Evolutionary conservation across 2,329 filamentous ascomycete species (phyloP).

Genomic region (Diplodia sapinea): DNA sequence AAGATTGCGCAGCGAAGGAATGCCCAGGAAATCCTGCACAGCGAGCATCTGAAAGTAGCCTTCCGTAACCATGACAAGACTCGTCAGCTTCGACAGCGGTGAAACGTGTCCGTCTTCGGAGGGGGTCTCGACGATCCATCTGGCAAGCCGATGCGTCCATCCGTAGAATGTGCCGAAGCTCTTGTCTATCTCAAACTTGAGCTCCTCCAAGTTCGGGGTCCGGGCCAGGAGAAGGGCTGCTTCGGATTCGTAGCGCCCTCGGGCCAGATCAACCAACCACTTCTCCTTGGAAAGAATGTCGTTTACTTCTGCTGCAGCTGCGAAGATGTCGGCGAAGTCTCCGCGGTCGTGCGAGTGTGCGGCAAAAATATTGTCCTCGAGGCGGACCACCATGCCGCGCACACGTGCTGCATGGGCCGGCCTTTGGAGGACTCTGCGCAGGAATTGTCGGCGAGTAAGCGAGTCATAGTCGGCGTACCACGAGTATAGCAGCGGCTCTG

Average conservation of each 20-base stretch:
- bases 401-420: conserved; percentile 4
- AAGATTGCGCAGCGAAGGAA: conserved; percentile 8
- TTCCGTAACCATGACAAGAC: conserved; percentile 12
- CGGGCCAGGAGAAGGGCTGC: conserved; percentile 9
- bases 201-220: conserved; percentile 5
- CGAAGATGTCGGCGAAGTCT: conserved; percentile 9
- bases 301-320: conserved; percentile 7
- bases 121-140: conserved; percentile 1
- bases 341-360: background rate
- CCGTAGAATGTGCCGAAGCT: conserved; percentile 15
- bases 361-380: conserved; percentile 13
- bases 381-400: background rate
- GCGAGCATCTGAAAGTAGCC: conserved; percentile 17
- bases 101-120: background rate
- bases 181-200: conserved; percentile 13
- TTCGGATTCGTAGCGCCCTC: conserved; percentile 7
- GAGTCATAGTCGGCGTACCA: conserved; percentile 13
- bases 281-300: conserved; percentile 21
- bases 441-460: background rate
- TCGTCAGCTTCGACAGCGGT: conserved; percentile 3
- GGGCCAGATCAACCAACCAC: conserved; percentile 12
- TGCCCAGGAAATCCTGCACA: conserved; percentile 11
- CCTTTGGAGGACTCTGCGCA: background rate
- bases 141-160: conserved; percentile 16
- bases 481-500: conserved; percentile 8